Evolutionary conservation across 768 basidiomycete species (phyloP), one percentile per base, ranked within the genome.

Genomic region (Mycena leptocephala): DNA sequence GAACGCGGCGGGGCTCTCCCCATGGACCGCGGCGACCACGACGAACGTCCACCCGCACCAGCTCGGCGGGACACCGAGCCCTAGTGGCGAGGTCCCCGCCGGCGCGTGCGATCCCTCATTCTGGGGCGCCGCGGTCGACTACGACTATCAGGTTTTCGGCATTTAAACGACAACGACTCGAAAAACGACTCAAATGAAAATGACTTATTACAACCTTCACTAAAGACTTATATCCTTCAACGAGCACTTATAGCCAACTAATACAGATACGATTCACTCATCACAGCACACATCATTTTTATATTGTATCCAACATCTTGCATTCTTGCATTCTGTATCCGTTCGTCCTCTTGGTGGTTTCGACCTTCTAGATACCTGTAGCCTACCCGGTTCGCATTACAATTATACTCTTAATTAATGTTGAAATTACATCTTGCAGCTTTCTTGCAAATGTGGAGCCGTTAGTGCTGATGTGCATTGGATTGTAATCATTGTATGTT

Each of bases 61-160:
- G 68, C 86, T 96, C 33, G 95, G 95, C 51, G 92, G 92, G 26
- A 80, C 88, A 26, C 74, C 77, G 14, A 39, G 51, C 37, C 77
- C 77, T 56, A 78, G 74, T 9, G 92, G 90, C 63, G 81, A 87
- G 73, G 88, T 88, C 3, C 77, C 89, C 43, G 83, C 89, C 35
- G 93, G 91, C 66, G 92, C 92, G 18, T 96, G 95, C 80, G 87
- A 86, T 71, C 89, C 92, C 30, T 86, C 82, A 63, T 94, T 94
- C 85, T 95, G 95, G 94, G 95, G 95, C 26, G 78, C 84, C 13
- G 83, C 79, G 22, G 91, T 93, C 32, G 85, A 85, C 41, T 96
- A 92, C 80, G 95, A 95, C 85, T 95, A 95, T 83, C 94, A 95
- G 82, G 84, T 92, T 64, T 94, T 85, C 76, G 80, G 83, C 78